These are phyloP conservation scores for Psilocybe sp. DNA, from an alignment of 768 basidiomycete genomes.

Conservation along the genomic window DNA sequence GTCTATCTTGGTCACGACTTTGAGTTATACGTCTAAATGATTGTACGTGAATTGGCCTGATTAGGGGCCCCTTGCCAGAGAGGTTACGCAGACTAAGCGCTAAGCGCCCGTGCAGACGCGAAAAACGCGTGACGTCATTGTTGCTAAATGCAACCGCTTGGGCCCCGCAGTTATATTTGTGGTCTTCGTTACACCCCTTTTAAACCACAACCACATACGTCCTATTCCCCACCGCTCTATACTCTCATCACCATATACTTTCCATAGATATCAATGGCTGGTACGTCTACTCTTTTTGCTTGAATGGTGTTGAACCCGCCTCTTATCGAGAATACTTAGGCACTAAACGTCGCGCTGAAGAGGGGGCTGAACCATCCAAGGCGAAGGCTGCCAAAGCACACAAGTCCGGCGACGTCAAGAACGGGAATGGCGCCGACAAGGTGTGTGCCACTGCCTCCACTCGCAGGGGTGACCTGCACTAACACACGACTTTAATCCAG, in stretches of 20 bases:
- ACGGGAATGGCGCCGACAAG: slow-evolving; percentile 47
- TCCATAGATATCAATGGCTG: neutral
- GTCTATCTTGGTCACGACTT: neutral
- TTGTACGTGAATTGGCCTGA: too few relatives aligned
- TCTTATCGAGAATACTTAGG: slow-evolving; percentile 4
- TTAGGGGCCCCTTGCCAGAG: too few relatives aligned
- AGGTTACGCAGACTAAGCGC: too few relatives aligned
- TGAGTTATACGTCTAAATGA: too few relatives aligned
- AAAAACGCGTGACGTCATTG: too few relatives aligned
- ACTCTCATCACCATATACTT: neutral
- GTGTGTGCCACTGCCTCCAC: slow-evolving; percentile 25
- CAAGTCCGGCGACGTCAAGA: too few relatives aligned
- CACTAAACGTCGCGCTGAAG: too few relatives aligned
- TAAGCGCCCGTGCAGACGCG: too few relatives aligned
- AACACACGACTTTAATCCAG: slow-evolving; percentile 23
- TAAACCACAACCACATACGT: too few relatives aligned
- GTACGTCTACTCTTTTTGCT: neutral
- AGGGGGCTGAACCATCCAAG: too few relatives aligned
- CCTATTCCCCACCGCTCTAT: neutral
- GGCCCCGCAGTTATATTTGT: neutral
- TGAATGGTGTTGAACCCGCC: neutral
- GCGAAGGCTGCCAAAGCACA: too few relatives aligned
- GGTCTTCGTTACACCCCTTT: neutral
- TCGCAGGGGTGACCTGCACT: slow-evolving; percentile 3
- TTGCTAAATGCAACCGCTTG: neutral